phyloP scores from a whole-genome alignment of 2,329 filamentous ascomycete species.

The Thelonectria blattea region DNA sequence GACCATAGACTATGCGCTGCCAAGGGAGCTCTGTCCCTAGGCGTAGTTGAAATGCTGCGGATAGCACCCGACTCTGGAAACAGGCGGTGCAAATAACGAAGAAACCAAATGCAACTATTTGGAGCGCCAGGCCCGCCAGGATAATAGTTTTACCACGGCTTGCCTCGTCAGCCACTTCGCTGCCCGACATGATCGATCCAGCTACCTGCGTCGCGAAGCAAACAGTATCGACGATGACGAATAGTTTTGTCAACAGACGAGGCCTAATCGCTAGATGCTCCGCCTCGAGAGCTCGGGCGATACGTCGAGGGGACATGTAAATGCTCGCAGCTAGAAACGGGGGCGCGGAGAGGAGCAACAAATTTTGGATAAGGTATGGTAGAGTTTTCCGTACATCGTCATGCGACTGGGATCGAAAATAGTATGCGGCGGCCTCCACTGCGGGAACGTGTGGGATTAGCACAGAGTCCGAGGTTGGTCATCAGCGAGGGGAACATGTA shows the following conservation, averaged over 20 bases:
- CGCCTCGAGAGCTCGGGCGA: slow-evolving; percentile 43
- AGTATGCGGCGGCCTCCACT: slow-evolving; percentile 52
- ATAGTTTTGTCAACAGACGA: slow-evolving; percentile 50
- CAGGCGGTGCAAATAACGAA: slow-evolving; percentile 51
- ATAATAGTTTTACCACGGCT: slow-evolving; percentile 29
- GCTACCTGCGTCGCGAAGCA: slow-evolving; percentile 51
- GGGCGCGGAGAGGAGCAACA: slow-evolving; percentile 48
- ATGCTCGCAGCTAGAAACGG: slow-evolving; percentile 49
- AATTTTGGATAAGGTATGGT: slow-evolving; percentile 46
- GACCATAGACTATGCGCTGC: slow-evolving; percentile 40
- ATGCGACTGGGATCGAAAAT: slow-evolving; percentile 53
- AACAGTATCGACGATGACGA: slow-evolving; percentile 52
- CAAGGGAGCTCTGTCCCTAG: slow-evolving; percentile 21
- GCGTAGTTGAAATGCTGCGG: slow-evolving; percentile 2
- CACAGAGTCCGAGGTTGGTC: too few relatives aligned
- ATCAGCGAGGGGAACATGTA: not conserved
- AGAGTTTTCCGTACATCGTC: slow-evolving; percentile 41
- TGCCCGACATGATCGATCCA: slow-evolving; percentile 39
- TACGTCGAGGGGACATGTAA: slow-evolving; percentile 49
- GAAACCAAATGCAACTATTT: slow-evolving; percentile 56
- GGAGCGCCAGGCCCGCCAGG: slow-evolving; percentile 51
- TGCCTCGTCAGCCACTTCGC: slow-evolving; percentile 23
- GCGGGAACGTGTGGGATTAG: not conserved
- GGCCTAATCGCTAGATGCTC: slow-evolving; percentile 42
- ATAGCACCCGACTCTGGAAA: slow-evolving; percentile 50